Evolutionary conservation across 768 basidiomycete species (phyloP).

Genomic region (Calocera viscosa): DNA sequence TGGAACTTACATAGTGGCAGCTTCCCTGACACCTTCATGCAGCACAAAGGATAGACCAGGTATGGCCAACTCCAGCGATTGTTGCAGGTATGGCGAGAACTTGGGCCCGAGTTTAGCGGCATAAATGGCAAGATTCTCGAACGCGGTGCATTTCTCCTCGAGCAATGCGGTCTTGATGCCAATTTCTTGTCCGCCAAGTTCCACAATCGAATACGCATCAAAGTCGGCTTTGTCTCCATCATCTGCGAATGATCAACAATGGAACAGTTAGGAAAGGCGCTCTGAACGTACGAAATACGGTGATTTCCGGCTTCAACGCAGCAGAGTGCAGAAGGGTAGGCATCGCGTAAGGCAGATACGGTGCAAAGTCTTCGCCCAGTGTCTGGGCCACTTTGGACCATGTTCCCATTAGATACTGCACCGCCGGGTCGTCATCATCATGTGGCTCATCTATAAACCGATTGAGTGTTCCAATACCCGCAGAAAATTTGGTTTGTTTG

Average conservation of each 20-base stretch:
- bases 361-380: slow-evolving; percentile 71
- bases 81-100: slow-evolving; percentile 62
- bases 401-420: slow-evolving; percentile 62
- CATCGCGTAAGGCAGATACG: slow-evolving; percentile 76
- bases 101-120: slow-evolving; percentile 51
- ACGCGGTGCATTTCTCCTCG: slow-evolving; percentile 80
- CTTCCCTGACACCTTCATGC: slow-evolving; percentile 75
- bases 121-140: slow-evolving; percentile 75
- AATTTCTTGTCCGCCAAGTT: slow-evolving; percentile 62
- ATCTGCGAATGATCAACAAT: slow-evolving; percentile 15
- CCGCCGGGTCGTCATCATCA: slow-evolving; percentile 59
- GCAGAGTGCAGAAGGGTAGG: slow-evolving; percentile 63
- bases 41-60: slow-evolving; percentile 64
- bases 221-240: slow-evolving; percentile 48
- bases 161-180: slow-evolving; percentile 69
- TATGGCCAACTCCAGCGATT: slow-evolving; percentile 57
- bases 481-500: neutral
- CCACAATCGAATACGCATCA: slow-evolving; percentile 69
- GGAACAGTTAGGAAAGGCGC: neutral
- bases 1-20: slow-evolving; percentile 51
- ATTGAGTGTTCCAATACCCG: neutral
- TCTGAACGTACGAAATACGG: slow-evolving; percentile 45
- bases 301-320: slow-evolving; percentile 66
- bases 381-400: slow-evolving; percentile 87
- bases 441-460: slow-evolving; percentile 44